Conservation (phyloP, 2,329 filamentous ascomycete species). For the Podosphaera xanthii region DNA sequence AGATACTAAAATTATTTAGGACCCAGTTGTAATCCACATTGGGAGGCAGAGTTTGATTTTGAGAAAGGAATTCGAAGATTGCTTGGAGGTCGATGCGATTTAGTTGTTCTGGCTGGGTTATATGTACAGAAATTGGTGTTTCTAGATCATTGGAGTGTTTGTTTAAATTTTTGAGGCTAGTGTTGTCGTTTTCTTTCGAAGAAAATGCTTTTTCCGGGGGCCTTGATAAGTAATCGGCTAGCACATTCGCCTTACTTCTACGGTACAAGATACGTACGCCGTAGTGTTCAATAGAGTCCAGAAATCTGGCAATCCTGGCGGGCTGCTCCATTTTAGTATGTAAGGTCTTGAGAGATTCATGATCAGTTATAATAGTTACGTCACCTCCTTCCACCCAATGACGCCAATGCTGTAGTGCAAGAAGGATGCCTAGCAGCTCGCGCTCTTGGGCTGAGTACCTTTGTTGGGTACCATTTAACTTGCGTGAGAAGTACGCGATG, state of each 20-base stretch:
- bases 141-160: too few relatives aligned
- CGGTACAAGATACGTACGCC: neutral
- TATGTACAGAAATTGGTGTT: neutral
- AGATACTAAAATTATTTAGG: neutral
- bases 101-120: neutral
- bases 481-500: neutral
- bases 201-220: too few relatives aligned
- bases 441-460: neutral
- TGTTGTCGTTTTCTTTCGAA: too few relatives aligned
- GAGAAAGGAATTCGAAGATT: neutral
- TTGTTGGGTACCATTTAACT: neutral
- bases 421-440: neutral
- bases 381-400: neutral
- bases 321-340: neutral
- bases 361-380: neutral
- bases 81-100: neutral
- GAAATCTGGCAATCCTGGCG: neutral
- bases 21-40: neutral
- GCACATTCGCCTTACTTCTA: too few relatives aligned
- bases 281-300: neutral
- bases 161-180: too few relatives aligned
- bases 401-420: neutral
- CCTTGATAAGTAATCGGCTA: too few relatives aligned
- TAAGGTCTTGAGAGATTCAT: neutral
- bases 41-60: neutral